phyloP scores from a whole-genome alignment of 768 basidiomycete genomes.

The Neoboletus magnificus region DNA sequence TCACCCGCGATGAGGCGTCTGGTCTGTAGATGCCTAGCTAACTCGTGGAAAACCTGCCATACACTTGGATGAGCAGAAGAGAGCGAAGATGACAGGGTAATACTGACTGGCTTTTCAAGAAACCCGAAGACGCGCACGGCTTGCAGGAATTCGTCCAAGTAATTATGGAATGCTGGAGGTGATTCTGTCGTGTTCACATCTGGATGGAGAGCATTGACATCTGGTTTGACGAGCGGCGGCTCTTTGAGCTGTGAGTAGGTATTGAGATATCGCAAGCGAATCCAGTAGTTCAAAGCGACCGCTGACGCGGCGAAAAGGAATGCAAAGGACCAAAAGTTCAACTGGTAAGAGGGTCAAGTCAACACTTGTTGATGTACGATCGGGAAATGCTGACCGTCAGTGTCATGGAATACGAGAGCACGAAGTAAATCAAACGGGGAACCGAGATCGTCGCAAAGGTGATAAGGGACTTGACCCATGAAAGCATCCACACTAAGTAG shows the following conservation, averaged over 20 bases:
- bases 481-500: conserved; percentile 70
- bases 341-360: conserved; percentile 39
- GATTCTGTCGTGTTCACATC: conserved; percentile 79
- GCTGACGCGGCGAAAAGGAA: conserved; percentile 67
- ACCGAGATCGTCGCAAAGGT: conserved; percentile 81
- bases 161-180: conserved; percentile 85
- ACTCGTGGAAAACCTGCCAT: conserved; percentile 87
- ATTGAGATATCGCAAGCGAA: conserved; percentile 78
- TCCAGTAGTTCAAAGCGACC: conserved; percentile 75
- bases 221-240: conserved; percentile 76
- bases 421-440: conserved; percentile 71
- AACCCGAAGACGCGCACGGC: conserved; percentile 98
- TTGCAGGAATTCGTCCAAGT: conserved; percentile 94
- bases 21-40: conserved; percentile 94
- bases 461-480: conserved; percentile 71
- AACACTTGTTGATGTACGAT: background rate
- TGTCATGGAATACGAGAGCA: conserved; percentile 86
- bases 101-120: conserved; percentile 85
- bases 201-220: conserved; percentile 85
- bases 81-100: background rate
- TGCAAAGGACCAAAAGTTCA: conserved; percentile 90
- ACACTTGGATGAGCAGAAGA: background rate
- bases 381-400: conserved; percentile 56
- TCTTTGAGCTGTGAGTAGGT: conserved; percentile 75
- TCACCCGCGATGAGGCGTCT: conserved; percentile 94